Conservation (phyloP, 345 rosid genomes). For the Populus tremula region DNA sequence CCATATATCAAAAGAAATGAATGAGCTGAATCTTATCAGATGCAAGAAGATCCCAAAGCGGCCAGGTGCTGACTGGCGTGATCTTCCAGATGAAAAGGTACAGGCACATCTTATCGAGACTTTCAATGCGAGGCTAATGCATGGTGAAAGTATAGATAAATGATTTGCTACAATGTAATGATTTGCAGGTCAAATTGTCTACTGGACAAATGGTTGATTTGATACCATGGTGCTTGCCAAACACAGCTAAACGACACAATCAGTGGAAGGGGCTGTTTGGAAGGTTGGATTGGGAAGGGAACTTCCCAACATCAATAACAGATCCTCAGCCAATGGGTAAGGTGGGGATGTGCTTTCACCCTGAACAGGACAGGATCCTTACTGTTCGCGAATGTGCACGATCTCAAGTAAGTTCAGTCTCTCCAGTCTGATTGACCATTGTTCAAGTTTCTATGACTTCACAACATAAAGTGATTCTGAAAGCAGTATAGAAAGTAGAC, state of each 20-base stretch:
- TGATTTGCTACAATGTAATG: neutral
- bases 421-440: neutral
- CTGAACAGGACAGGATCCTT: conserved; percentile 80
- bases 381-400: conserved; percentile 90
- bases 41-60: conserved; percentile 72
- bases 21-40: conserved; percentile 65
- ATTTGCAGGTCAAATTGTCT: conserved; percentile 55
- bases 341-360: conserved; percentile 95
- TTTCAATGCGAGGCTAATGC: neutral
- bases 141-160: neutral
- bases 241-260: conserved; percentile 72
- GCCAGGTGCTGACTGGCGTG: conserved; percentile 94
- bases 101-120: neutral
- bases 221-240: conserved; percentile 79
- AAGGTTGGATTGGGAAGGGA: conserved; percentile 90
- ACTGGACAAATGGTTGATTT: conserved; percentile 60
- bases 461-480: neutral
- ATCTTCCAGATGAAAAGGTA: conserved; percentile 76
- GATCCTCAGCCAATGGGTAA: conserved; percentile 95
- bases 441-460: neutral
- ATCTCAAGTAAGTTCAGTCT: conserved; percentile 55
- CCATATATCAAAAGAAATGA: conserved; percentile 82
- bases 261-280: conserved; percentile 91
- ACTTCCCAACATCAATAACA: conserved; percentile 82
- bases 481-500: neutral